Evolutionary conservation across 2,329 filamentous ascomycete genomes (phyloP).

Genomic region (Chrysoporthe cubensis): DNA sequence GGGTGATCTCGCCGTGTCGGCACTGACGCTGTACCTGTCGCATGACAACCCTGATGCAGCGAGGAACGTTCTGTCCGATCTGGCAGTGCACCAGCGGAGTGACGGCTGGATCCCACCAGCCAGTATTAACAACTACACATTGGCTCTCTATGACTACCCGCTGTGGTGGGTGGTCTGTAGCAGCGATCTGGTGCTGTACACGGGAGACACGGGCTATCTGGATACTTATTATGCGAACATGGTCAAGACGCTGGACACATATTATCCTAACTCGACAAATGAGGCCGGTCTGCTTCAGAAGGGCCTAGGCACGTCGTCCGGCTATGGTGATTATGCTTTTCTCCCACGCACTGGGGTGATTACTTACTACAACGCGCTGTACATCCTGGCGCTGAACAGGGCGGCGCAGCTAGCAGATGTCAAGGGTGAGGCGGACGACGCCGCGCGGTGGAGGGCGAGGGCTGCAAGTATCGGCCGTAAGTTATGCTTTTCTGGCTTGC

Average conservation of each 20-base stretch:
- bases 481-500: background rate
- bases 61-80: conserved; percentile 53
- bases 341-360: conserved; percentile 50
- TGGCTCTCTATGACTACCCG: conserved; percentile 56
- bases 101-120: conserved; percentile 60
- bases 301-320: conserved; percentile 45
- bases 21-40: conserved; percentile 52
- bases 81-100: conserved; percentile 51
- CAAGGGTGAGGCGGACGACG: conserved; percentile 39
- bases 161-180: conserved; percentile 56
- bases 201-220: conserved; percentile 48
- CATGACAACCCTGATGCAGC: conserved; percentile 47
- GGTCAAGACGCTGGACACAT: conserved; percentile 47
- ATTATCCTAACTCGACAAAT: conserved; percentile 50
- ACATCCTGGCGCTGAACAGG: conserved; percentile 49
- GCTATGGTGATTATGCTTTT: conserved; percentile 58
- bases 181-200: conserved; percentile 55
- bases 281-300: conserved; percentile 34
- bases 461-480: conserved; percentile 39
- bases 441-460: conserved; percentile 44
- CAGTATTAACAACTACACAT: conserved; percentile 53
- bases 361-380: conserved; percentile 58
- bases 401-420: conserved; percentile 47
- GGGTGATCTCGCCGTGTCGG: conserved; percentile 54
- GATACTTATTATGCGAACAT: conserved; percentile 47